Evolutionary conservation across 192 early-diverging fungal genomes (phyloP).

Genomic region (Podila epigama): DNA sequence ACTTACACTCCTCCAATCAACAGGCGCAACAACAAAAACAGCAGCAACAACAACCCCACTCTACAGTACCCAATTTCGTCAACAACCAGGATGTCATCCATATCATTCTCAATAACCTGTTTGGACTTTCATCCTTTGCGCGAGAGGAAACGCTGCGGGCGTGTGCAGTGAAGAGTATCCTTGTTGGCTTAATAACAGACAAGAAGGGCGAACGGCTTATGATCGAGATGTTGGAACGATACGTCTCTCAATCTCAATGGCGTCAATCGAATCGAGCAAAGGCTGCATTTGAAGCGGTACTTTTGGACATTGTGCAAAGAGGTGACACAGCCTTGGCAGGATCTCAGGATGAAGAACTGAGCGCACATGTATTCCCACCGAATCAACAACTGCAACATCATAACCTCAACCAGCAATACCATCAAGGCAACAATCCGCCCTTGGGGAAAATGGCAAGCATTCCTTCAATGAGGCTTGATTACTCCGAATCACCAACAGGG

Average conservation of each 20-base stretch:
- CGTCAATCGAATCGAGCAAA: slow-evolving; percentile 31
- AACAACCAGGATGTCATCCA: slow-evolving; percentile 43
- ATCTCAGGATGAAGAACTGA: slow-evolving; percentile 41
- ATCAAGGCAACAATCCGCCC: slow-evolving; percentile 3
- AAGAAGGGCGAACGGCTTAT: slow-evolving; percentile 50
- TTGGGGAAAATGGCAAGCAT: slow-evolving; percentile 22
- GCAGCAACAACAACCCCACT: background rate
- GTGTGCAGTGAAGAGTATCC: slow-evolving; percentile 15
- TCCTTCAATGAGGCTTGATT: slow-evolving; percentile 12
- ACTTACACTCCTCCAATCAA: slow-evolving; percentile 10
- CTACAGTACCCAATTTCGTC: slow-evolving; percentile 28
- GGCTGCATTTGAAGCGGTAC: slow-evolving; percentile 20
- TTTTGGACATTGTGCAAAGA: slow-evolving; percentile 32
- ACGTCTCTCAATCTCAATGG: slow-evolving; percentile 44
- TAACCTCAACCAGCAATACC: slow-evolving; percentile 1
- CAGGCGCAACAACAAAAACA: background rate
- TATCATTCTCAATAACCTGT: slow-evolving; percentile 37
- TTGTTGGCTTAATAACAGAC: slow-evolving; percentile 29
- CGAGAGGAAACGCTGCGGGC: slow-evolving; percentile 28
- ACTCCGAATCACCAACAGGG: background rate
- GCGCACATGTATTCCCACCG: slow-evolving; percentile 7
- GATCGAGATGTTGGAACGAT: slow-evolving; percentile 49
- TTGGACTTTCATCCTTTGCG: slow-evolving; percentile 38
- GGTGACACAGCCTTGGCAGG: slow-evolving; percentile 29
- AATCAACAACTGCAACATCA: background rate